Base-by-base conservation (phyloP, 2,329 filamentous ascomycete species). In the Sclerotinia minor region DNA sequence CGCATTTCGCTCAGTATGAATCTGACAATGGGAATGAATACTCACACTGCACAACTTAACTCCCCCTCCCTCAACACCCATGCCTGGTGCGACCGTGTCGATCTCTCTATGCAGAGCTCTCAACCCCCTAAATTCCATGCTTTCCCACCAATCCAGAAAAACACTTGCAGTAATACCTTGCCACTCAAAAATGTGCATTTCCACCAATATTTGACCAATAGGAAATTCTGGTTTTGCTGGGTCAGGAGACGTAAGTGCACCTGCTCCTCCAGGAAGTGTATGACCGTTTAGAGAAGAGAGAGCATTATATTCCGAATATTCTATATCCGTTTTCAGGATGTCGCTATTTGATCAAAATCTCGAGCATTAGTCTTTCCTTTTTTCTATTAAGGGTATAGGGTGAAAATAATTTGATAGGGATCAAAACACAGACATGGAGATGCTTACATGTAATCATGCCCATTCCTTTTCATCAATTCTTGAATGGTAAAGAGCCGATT, bases 311-410 rank as follows among this genome's bases (percentile, higher is more conserved):
- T 80, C 79, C 44, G 72, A 73, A 50, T 75, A 76, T 67, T 80
- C 79, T 60, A 80, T 78, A 66, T 80, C 78, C 70, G 79, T 79
- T 71, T 80, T 80, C 49, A 80, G 69, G 52, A 80, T 74, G 69
- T 80, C 79, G 65, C 76, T 77, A 44, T 41, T 32, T n/a, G 5
- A 24, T n/a, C 21, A 17, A 61, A 13, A 5, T 15, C n/a, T 29
- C 5, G 2, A 38, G 11, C 29, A 38, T 61, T 26, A 61, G 58
- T 13, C 6, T 50, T 13, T 19, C 13, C 24, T 15, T 2, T 17
- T 60, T 35, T 9, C 11, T 32, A 15, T 29, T 8, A 45, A 32
- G 5, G 35, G 24, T 8, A 29, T 29, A n/a, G 5, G 35, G 38
- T 41, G 17, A 21, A 47, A 47, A 24, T 5, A 15, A 19, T 19